These are phyloP conservation scores for Mycena olivaceomarginata DNA, from an alignment of 768 basidiomycete genomes.

Conservation along the genomic window DNA sequence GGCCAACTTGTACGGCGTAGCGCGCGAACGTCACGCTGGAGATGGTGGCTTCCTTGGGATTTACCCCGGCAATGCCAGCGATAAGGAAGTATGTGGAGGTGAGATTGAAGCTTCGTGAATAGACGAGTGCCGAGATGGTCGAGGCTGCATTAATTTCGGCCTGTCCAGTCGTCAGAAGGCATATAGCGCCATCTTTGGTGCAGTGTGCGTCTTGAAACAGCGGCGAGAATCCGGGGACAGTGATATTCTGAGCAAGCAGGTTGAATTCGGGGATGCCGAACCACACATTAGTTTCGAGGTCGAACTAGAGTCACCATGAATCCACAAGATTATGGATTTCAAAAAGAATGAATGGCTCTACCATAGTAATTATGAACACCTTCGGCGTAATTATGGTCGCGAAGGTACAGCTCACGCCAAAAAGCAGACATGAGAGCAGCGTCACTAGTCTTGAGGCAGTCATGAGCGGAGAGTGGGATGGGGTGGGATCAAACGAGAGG, in stretches of 20 bases:
- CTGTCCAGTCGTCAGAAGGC: slow-evolving; percentile 60
- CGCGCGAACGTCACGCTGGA: slow-evolving; percentile 60
- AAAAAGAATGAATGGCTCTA: not conserved
- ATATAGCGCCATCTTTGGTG: slow-evolving; percentile 55
- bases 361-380: slow-evolving; percentile 43
- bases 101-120: slow-evolving; percentile 59
- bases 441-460: not conserved
- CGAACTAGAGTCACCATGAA: slow-evolving; percentile 36
- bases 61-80: slow-evolving; percentile 63
- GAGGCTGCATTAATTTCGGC: slow-evolving; percentile 66
- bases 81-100: slow-evolving; percentile 63
- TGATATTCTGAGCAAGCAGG: slow-evolving; percentile 56
- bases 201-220: slow-evolving; percentile 61
- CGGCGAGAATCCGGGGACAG: slow-evolving; percentile 60
- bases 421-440: slow-evolving; percentile 28
- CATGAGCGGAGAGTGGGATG: not conserved
- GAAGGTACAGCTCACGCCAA: slow-evolving; percentile 15
- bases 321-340: not conserved
- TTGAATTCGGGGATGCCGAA: slow-evolving; percentile 46
- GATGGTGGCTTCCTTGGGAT: slow-evolving; percentile 60
- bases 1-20: slow-evolving; percentile 60
- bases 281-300: slow-evolving; percentile 35
- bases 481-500: slow-evolving; percentile 6
- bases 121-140: slow-evolving; percentile 56
- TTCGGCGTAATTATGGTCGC: slow-evolving; percentile 25